phyloP scores from a whole-genome alignment of 108 stramenopile genomes.

The Cyclotella baltica region DNA sequence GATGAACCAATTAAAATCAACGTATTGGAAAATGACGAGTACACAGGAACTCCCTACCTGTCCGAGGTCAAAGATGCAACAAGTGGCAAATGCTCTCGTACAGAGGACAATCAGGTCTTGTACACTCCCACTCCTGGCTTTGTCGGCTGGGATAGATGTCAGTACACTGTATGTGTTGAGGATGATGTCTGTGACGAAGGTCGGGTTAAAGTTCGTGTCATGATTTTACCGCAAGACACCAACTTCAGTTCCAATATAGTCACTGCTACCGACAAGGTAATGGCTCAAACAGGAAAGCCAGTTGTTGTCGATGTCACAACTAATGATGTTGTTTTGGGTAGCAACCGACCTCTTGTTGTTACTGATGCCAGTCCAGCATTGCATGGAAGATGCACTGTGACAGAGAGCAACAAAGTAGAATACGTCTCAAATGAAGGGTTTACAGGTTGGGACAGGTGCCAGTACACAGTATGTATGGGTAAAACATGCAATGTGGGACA shows the following conservation, averaged over 20 bases:
- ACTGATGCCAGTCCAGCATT: conserved; percentile 15
- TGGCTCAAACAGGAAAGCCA: conserved; percentile 6
- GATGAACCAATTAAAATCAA: conserved; percentile 32
- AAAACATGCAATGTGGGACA: conserved; percentile 25
- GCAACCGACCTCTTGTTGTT: conserved; percentile 1
- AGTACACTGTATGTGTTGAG: conserved; percentile 37
- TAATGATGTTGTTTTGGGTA: conserved; percentile 20
- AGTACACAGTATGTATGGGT: conserved; percentile 19
- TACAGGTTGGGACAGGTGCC: conserved; percentile 29
- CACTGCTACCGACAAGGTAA: conserved; percentile 5
- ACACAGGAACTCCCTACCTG: conserved; percentile 9
- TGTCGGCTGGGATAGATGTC: conserved; percentile 33
- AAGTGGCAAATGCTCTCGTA: conserved; percentile 34
- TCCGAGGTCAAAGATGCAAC: conserved; percentile 1
- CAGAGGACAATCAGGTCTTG: conserved; percentile 30
- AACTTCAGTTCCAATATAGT: conserved; percentile 9
- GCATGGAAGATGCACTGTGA: conserved; percentile 19
- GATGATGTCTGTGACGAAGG: conserved; percentile 40
- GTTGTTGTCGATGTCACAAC: conserved; percentile 21
- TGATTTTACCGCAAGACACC: conserved; percentile 16
- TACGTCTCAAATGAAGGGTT: conserved; percentile 27
- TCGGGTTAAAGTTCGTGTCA: conserved; percentile 35
- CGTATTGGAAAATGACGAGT: conserved; percentile 42
- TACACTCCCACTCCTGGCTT: conserved; percentile 32
- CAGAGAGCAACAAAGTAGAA: conserved; percentile 23